Evolutionary conservation across 2,329 filamentous ascomycete genomes (phyloP), one percentile per base, ranked within the genome.

Genomic region (Fusarium napiforme): DNA sequence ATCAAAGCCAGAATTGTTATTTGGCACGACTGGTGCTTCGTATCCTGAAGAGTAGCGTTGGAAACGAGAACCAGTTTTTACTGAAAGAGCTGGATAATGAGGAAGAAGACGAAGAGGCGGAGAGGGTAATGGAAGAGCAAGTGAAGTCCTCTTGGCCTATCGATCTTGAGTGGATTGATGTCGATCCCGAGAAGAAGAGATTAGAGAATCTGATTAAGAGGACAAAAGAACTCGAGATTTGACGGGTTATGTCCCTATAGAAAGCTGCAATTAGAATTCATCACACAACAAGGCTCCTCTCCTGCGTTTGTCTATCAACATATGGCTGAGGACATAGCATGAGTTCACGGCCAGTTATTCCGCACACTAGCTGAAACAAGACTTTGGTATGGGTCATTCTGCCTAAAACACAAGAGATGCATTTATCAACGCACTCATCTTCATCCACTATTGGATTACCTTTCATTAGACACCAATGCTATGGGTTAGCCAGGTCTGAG

Each of bases 31-130:
- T 62, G 1, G 30, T 62, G 0, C 16, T 45, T 16, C 30, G 30
- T 2, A 3, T 62, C 1, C 10, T 59, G 3, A 62, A 37, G 12
- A 10, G 9, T 0, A 62, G 10, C 4, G 18, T 62, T 2, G 59
- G 16, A 5, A 11, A 5, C 4, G 21, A 37, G 7, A 21, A 15
- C 7, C 0, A 30, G 1, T 18, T 9, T 37, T 3, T 59, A 3
- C 12, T 62, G 0, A 37, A 26, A 3, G 30, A 26, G 2, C 1
- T 37, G 2, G 59, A 18, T 7, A 0, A 15, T 2, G 19, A 2
- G n/a, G 52, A 62, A 2, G 52, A 62, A 9, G 39, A 28, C 1
- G 52, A 12, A 1, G 60, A 47, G n/a, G 34, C 21, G 1, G 14
- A 18, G 5, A 37, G 4, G 9, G 21, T 5, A 14, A 45, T 63